Evolutionary conservation across 2,329 filamentous ascomycete genomes (phyloP).

Genomic region (Huntiella moniliformis): DNA sequence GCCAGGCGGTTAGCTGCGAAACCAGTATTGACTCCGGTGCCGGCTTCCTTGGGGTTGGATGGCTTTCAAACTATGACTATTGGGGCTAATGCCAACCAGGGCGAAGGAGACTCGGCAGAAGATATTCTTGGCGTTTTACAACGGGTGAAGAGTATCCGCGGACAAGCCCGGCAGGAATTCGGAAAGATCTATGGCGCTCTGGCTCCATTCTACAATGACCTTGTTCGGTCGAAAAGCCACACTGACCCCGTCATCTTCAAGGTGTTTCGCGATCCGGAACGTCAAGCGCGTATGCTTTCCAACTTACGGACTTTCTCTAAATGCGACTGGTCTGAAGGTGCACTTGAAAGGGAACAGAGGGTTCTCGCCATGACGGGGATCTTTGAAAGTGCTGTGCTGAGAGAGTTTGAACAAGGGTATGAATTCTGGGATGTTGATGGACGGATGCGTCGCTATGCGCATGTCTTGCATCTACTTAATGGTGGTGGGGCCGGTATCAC

Average conservation of each 20-base stretch:
- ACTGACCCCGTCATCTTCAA: constrained; percentile 72
- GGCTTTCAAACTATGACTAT: constrained; percentile 67
- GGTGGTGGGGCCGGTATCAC: constrained; percentile 64
- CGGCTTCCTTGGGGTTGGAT: constrained; percentile 23
- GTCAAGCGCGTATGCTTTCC: constrained; percentile 74
- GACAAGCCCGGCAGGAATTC: constrained; percentile 74
- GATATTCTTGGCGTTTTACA: constrained; percentile 45
- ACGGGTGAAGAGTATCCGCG: constrained; percentile 58
- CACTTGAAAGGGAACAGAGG: constrained; percentile 49
- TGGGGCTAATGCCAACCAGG: constrained; percentile 14
- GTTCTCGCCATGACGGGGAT: constrained; percentile 56
- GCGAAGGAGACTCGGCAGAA: background rate
- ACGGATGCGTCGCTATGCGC: constrained; percentile 73
- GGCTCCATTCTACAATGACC: constrained; percentile 73
- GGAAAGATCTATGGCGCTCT: constrained; percentile 78
- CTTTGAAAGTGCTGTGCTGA: constrained; percentile 77
- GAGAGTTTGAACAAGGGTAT: constrained; percentile 86
- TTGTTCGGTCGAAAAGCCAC: constrained; percentile 51
- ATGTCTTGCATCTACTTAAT: constrained; percentile 67
- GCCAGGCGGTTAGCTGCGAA: constrained; percentile 13
- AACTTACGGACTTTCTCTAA: constrained; percentile 62
- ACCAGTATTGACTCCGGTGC: constrained; percentile 14
- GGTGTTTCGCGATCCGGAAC: constrained; percentile 70
- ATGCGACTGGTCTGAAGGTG: constrained; percentile 65
- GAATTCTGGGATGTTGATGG: constrained; percentile 77